These are phyloP conservation scores for Pseudisothecium myosuroides DNA, from an alignment of 225 moss, liverwort and hornwort species.

Conservation along the genomic window DNA sequence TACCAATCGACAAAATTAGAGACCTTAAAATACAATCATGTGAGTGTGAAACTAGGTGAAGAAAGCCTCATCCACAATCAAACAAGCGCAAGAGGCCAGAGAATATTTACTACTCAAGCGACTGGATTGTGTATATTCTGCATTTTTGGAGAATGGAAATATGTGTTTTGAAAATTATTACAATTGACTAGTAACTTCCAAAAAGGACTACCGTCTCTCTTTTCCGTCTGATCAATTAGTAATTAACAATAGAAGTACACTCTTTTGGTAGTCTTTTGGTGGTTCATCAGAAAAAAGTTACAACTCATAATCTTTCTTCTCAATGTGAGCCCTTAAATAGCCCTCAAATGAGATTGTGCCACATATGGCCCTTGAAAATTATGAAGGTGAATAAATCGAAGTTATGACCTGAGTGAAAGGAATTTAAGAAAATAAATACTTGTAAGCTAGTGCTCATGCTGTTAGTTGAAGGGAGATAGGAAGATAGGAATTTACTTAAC, in stretches of 20 bases:
- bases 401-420: neutral
- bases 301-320: neutral
- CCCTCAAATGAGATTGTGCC: neutral
- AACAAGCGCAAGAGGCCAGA: neutral
- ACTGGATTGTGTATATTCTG: neutral
- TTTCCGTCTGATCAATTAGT: neutral
- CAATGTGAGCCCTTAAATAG: neutral
- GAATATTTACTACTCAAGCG: neutral
- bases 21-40: neutral
- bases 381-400: neutral
- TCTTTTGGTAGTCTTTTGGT: neutral
- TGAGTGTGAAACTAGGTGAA: neutral
- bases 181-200: neutral
- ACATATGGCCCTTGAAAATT: neutral
- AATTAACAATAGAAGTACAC: neutral
- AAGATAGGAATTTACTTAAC: neutral
- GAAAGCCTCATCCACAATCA: neutral
- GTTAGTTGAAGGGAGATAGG: no score
- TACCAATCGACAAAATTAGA: neutral
- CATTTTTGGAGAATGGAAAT: neutral
- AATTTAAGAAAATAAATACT: neutral
- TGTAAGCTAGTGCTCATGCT: neutral
- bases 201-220: neutral
- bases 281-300: neutral
- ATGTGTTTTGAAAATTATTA: neutral